Evolutionary conservation across 2,329 filamentous ascomycete species (phyloP).

Genomic region (Ilyonectria mors-panacis): DNA sequence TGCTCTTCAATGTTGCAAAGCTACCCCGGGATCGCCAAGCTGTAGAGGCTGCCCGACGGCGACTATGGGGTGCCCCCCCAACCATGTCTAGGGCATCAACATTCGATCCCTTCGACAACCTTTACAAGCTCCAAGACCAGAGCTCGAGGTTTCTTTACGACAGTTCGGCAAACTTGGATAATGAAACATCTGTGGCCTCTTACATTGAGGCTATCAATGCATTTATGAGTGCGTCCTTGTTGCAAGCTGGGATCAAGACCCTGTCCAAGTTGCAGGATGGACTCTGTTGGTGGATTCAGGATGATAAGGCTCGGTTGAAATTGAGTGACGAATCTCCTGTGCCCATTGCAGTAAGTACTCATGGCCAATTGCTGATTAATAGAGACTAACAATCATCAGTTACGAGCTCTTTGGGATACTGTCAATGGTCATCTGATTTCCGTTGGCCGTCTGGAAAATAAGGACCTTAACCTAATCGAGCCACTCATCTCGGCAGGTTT

Average conservation of each 20-base stretch:
- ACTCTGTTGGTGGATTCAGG: conserved; percentile 75
- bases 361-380: neutral
- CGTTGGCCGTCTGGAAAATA: conserved; percentile 54
- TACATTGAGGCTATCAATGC: conserved; percentile 69
- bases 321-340: conserved; percentile 58
- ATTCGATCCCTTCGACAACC: conserved; percentile 75
- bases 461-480: conserved; percentile 69
- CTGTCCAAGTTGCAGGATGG: conserved; percentile 74
- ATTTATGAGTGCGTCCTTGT: conserved; percentile 67
- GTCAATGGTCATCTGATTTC: conserved; percentile 59
- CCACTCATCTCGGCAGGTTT: conserved; percentile 69
- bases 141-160: conserved; percentile 71
- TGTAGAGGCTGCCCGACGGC: conserved; percentile 75
- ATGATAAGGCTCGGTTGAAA: conserved; percentile 62
- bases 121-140: conserved; percentile 73
- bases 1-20: conserved; percentile 63
- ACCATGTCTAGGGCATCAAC: conserved; percentile 57
- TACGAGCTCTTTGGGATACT: conserved; percentile 65
- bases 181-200: conserved; percentile 54
- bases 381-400: conserved; percentile 56
- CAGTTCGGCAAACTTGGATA: conserved; percentile 56
- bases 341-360: conserved; percentile 61
- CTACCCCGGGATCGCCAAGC: conserved; percentile 74
- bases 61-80: conserved; percentile 70
- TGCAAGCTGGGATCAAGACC: conserved; percentile 66